Evolutionary conservation across 306 rosid genomes (phyloP).

Genomic region (Urtica urens): DNA sequence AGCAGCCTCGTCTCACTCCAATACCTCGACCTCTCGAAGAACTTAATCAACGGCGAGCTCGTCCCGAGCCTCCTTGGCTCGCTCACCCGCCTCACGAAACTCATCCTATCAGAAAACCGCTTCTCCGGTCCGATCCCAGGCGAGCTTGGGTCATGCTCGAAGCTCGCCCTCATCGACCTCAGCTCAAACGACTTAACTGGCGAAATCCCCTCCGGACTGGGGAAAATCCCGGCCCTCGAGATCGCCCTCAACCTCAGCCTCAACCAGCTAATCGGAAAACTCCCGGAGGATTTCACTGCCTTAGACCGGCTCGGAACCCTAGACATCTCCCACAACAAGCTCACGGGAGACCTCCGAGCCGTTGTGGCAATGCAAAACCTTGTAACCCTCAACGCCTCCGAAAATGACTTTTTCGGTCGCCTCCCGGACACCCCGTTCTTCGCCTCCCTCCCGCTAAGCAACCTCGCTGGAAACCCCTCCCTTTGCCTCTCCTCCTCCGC

Average conservation of each 20-base stretch:
- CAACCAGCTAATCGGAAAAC: conserved; percentile 48
- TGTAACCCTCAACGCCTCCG: conserved; percentile 69
- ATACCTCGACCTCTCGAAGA: conserved; percentile 62
- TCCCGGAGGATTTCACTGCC: conserved; percentile 50
- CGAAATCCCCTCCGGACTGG: conserved; percentile 50
- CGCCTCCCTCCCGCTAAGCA: conserved; percentile 60
- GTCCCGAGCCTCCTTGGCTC: conserved; percentile 44
- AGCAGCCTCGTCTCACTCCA: conserved; percentile 45
- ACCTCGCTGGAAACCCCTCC: conserved; percentile 54
- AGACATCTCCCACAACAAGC: conserved; percentile 68
- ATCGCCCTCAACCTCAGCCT: conserved; percentile 75
- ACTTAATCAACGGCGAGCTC: conserved; percentile 49
- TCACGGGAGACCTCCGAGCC: conserved; percentile 51
- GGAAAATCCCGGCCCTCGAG: conserved; percentile 61
- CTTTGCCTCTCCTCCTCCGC: conserved; percentile 34
- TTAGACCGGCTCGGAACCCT: conserved; percentile 62
- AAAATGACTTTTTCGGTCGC: conserved; percentile 65
- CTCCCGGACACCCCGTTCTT: conserved; percentile 80
- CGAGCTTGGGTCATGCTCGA: conserved; percentile 43
- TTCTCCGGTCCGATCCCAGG: conserved; percentile 57
- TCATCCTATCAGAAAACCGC: conserved; percentile 46
- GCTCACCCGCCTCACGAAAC: conserved; percentile 53
- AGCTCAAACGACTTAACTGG: conserved; percentile 49
- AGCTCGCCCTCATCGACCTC: conserved; percentile 60
- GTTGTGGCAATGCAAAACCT: conserved; percentile 67